Evolutionary conservation across 805 yeast species (phyloP).

Genomic region (Citeromyces nyonsensis): DNA sequence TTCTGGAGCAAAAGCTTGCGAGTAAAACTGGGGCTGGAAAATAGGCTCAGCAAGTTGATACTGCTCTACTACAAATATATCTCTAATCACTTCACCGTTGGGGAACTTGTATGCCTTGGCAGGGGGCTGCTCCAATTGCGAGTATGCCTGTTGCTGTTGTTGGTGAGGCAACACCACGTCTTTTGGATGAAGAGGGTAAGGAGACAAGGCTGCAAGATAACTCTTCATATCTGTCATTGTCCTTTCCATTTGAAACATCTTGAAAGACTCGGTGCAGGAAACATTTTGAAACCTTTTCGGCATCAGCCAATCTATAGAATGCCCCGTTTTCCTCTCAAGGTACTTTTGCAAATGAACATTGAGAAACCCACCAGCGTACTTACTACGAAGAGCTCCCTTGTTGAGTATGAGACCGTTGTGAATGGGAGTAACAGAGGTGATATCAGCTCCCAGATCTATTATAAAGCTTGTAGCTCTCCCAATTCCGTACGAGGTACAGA

Average conservation of each 20-base stretch:
- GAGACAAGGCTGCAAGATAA: constrained; percentile 10
- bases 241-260: constrained; percentile 20
- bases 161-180: constrained; percentile 7
- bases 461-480: constrained; percentile 70
- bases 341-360: constrained; percentile 45
- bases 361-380: constrained; percentile 76
- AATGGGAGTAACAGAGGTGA: constrained; percentile 61
- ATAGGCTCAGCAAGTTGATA: constrained; percentile 47
- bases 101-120: not conserved
- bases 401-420: constrained; percentile 57
- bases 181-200: constrained; percentile 11
- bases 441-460: constrained; percentile 64
- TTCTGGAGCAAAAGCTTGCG: constrained; percentile 19
- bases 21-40: constrained; percentile 45
- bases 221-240: constrained; percentile 33
- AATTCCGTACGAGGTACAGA: constrained; percentile 64
- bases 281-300: constrained; percentile 9
- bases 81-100: constrained; percentile 25
- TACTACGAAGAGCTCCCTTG: constrained; percentile 51
- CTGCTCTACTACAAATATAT: constrained; percentile 32
- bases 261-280: constrained; percentile 15
- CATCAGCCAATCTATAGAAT: not conserved
- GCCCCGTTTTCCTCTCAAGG: constrained; percentile 15
- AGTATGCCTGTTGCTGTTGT: no score
- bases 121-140: constrained; percentile 17